Base-by-base conservation (phyloP, 2,329 filamentous ascomycete genomes). In the Phoma sp. region DNA sequence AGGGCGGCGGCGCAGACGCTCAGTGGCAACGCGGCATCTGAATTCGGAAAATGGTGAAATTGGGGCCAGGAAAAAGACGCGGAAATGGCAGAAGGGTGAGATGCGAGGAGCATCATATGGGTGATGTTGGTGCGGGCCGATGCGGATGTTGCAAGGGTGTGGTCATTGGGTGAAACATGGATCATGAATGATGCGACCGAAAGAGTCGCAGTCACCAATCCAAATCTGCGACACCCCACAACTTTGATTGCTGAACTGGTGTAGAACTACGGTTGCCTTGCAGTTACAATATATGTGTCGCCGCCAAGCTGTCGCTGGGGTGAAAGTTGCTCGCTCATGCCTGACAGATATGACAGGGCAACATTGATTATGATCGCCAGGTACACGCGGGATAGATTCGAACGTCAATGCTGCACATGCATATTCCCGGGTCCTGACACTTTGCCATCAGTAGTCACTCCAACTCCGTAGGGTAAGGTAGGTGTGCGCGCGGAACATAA, bases 181-280 rank as follows among this genome's bases (percentile, higher is more conserved):
- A 61, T 54, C 60, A 51, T 63, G 65, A 49, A 71, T 63, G 68
- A 69, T 72, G 70, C 67, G 66, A 73, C 71, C 58, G 44, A 31
- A 51, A 39, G 33, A 61, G 71, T 73, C 63, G 64, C 70, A 70
- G 54, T 57, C 47, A 35, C 45, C 41, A 51, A 44, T 59, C 51
- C 54, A 40, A 50, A 17, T 50, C 50, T 57, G 63, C 47, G 53
- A 62, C 58, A 56, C 38, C 47, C 60, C 57, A 51, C 46, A 48
- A 37, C 58, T 52, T 39, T 44, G 32, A 40, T 55, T 60, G 38
- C 27, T 45, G 31, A 43, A 43, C 43, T 31, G 46, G 45, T n/a
- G 32, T 38, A 19, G 21, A 55, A 35, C 51, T 41, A 44, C 51
- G 55, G 33, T 36, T 41, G n/a, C 48, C 46, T 53, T 33, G 58